A percentile compares a stretch with the other conserved stretches of the same genome.
phyloP scores from a whole-genome alignment of 257 asterid genomes.

The Solanum pinnatisectum region DNA sequence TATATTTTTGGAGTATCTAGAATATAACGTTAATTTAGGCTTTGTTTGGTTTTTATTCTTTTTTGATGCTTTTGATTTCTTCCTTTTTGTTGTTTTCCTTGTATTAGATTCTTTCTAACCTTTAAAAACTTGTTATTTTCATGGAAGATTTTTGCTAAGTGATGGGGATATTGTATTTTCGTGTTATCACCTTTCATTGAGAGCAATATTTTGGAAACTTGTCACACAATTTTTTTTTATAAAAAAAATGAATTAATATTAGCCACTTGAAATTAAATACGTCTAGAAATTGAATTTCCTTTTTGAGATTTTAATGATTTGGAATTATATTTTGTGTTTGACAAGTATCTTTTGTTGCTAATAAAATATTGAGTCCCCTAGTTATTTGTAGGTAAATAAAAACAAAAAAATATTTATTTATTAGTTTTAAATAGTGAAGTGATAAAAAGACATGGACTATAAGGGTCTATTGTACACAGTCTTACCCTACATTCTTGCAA shows the following conservation, averaged over 20 bases:
- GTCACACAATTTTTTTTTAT: not conserved
- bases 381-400: not conserved
- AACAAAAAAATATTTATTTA: not conserved
- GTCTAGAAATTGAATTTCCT: not conserved
- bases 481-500: not conserved
- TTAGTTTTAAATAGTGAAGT: not conserved
- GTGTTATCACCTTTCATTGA: not conserved
- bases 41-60: not conserved
- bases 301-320: not conserved
- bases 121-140: not conserved
- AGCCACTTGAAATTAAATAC: not conserved
- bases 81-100: not conserved
- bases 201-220: not conserved
- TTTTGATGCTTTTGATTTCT: not conserved
- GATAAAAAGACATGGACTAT: not conserved
- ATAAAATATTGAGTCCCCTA: not conserved
- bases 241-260: not conserved
- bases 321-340: not conserved
- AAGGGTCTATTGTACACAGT: fast-evolving
- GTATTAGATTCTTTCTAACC: not conserved
- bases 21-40: not conserved
- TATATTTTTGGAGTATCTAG: not conserved
- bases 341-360: not conserved
- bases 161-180: not conserved
- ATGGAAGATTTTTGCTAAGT: not conserved